phyloP scores from a whole-genome alignment of 805 yeast species.

The Naumovozyma castellii region DNA sequence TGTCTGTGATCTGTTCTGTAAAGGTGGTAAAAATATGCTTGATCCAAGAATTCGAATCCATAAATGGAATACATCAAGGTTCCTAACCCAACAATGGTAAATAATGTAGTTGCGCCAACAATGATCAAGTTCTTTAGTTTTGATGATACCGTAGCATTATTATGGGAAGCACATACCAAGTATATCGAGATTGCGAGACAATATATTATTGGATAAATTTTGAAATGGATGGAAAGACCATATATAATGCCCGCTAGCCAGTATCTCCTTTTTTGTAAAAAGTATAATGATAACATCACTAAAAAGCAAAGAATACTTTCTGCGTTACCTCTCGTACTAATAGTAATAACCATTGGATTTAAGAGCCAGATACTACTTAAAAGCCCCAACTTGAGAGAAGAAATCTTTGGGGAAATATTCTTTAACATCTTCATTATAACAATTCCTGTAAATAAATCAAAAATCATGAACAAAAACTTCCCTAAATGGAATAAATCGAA shows the following conservation, averaged over 20 bases:
- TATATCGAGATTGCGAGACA: slow-evolving; percentile 53
- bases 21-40: slow-evolving; percentile 77
- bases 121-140: slow-evolving; percentile 29
- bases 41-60: slow-evolving; percentile 65
- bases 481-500: slow-evolving; percentile 56
- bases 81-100: slow-evolving; percentile 41
- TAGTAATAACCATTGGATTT: slow-evolving; percentile 92
- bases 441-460: slow-evolving; percentile 76
- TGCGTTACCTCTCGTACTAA: slow-evolving; percentile 86
- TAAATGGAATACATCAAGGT: slow-evolving; percentile 55
- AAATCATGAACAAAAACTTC: slow-evolving; percentile 61
- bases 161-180: slow-evolving; percentile 6
- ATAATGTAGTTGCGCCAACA: slow-evolving; percentile 34
- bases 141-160: slow-evolving; percentile 30
- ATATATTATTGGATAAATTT: slow-evolving; percentile 85
- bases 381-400: slow-evolving; percentile 5
- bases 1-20: slow-evolving; percentile 86
- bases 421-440: slow-evolving; percentile 39
- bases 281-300: slow-evolving; percentile 50
- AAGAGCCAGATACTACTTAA: slow-evolving; percentile 69
- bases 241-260: slow-evolving; percentile 39
- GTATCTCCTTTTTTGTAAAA: slow-evolving; percentile 28
- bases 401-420: background rate
- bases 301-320: slow-evolving; percentile 82
- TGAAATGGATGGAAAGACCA: slow-evolving; percentile 82